Evolutionary conservation across 768 basidiomycete genomes (phyloP).

Genomic region (Amanita exitialis): DNA sequence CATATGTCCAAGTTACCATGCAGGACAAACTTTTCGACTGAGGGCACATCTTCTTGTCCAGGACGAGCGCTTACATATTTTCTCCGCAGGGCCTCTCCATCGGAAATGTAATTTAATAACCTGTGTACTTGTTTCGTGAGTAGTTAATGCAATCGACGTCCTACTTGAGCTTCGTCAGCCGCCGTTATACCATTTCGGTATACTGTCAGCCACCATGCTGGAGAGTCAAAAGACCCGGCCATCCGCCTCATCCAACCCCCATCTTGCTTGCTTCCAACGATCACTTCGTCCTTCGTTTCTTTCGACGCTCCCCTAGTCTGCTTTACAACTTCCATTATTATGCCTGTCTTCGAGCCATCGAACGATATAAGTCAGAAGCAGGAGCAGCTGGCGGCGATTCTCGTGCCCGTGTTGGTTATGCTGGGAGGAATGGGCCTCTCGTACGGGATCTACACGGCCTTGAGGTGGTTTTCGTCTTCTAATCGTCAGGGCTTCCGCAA

Average conservation of each 20-base stretch:
- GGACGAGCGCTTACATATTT: neutral
- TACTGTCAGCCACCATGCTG: neutral
- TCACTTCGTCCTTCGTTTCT: neutral
- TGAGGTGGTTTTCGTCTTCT: slow-evolving; percentile 1
- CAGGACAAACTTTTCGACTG: slow-evolving; percentile 46
- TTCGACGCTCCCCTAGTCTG: neutral
- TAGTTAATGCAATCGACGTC: neutral
- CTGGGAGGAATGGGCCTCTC: slow-evolving; percentile 3
- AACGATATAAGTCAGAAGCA: neutral
- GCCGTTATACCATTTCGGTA: neutral
- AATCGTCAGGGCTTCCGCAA: neutral
- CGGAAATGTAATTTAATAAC: neutral
- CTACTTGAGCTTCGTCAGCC: neutral
- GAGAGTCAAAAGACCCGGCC: neutral
- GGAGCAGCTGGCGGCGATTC: neutral
- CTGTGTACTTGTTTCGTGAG: neutral
- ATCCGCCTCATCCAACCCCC: neutral
- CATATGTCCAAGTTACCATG: slow-evolving; percentile 71
- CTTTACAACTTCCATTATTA: neutral
- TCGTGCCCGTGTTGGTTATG: slow-evolving; percentile 3
- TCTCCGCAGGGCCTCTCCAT: neutral
- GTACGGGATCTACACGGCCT: slow-evolving; percentile 2
- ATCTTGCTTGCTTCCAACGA: neutral
- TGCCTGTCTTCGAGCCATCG: slow-evolving; percentile 2
- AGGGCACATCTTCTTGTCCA: slow-evolving; percentile 18